Evolutionary conservation across 371 early-diverging fungal genomes (phyloP), one percentile per base, ranked within the genome.

Genomic region (Syncephalis plumigaleata): DNA sequence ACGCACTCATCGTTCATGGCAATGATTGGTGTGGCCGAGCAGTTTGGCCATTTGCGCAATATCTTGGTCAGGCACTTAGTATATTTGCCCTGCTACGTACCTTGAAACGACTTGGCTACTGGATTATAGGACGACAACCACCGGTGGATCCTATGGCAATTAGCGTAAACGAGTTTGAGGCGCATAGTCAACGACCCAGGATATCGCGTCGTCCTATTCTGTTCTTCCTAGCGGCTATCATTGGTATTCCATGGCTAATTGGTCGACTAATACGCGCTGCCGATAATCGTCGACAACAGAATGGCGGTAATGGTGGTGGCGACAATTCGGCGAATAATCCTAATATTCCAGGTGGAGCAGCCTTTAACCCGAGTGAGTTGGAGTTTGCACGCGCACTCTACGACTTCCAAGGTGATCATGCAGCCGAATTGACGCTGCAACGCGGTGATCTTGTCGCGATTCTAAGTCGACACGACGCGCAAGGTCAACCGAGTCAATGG

Each of bases 1-100:
- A 93, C 97, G 0, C 91, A 92, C 62, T 87, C 91, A 7, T 84
- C 86, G 22, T 93, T 93, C 55, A 93, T 93, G 93, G 93, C 93
- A 26, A 88, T 94, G 75, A 79, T 92, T 18, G 95, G 92, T 27
- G 90, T 96, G 9, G 90, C 87, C 20, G 97, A 96, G 49, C 95
- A 96, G 59, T 83, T 93, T 57, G 87, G 91, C 9, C 60, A 80
- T 58, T 59, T 93, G n/a, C 68, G 79, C 13, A 66, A 66, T 88
- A 87, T 50, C 68, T 95, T 1, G 85, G 90, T 9, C 75, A 84
- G 26, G 67, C 87, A 2, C 63, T 93, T 11, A 75, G 82, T 22
- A 60, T 87, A 1, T 73, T 84, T 50, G 71, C 83, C 23, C 52
- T 88, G 16, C 60, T 80, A 54, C 68, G 83, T 25, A 68, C 75